Evolutionary conservation across 2,329 filamentous ascomycete genomes (phyloP).

Genomic region (Claviceps monticola): DNA sequence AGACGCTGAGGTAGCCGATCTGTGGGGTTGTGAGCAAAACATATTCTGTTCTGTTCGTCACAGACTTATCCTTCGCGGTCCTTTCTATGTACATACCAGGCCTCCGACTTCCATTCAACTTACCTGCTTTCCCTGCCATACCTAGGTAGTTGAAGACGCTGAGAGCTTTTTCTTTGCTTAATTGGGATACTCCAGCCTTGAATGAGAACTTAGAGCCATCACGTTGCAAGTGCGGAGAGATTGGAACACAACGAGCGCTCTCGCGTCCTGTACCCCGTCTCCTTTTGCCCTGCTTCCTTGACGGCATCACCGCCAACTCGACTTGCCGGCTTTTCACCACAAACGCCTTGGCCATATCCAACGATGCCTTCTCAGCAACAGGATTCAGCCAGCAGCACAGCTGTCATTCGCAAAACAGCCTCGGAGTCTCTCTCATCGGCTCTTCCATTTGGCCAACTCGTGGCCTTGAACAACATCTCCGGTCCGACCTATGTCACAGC

Average conservation of each 20-base stretch:
- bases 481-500: constrained; percentile 89
- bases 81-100: background rate
- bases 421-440: constrained; percentile 34
- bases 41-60: background rate
- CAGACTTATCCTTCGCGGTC: background rate
- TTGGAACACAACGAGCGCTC: background rate
- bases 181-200: background rate
- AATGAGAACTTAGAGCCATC: background rate
- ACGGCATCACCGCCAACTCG: background rate
- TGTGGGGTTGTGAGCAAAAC: background rate
- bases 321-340: background rate
- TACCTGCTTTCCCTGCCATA: background rate
- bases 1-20: background rate
- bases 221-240: background rate
- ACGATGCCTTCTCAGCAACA: constrained; percentile 24
- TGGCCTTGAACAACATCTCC: constrained; percentile 48
- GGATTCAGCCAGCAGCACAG: constrained; percentile 22
- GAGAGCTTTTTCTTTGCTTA: background rate
- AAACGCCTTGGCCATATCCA: background rate
- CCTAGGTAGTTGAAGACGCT: background rate
- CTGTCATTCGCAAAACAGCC: constrained; percentile 12
- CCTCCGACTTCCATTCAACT: background rate
- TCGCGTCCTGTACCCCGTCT: background rate
- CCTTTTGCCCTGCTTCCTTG: background rate
- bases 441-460: constrained; percentile 42